Base-by-base conservation (phyloP, 78 protist species). In the Dictyostelium brefeldianum region DNA sequence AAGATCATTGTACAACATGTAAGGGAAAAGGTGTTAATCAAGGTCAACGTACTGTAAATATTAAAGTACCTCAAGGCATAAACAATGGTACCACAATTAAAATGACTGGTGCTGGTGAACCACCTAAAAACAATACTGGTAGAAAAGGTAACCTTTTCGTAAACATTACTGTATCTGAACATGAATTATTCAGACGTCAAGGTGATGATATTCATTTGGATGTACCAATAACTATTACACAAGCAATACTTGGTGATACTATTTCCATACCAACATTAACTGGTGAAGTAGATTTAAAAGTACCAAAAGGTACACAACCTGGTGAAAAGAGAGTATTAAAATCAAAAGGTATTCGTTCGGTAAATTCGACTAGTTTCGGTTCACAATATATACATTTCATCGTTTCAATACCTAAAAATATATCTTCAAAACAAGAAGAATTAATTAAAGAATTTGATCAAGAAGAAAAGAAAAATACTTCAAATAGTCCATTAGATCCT, bases 221-320 rank as follows among this genome's bases (percentile, higher is more conserved):
- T n/a, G 92, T 70, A 47, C 97, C 97, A 18, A 78, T 97, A 64
- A 59, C 96, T 2, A 25, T 97, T 4, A n/a, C 95, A 8, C 92
- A 89, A 36, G 98, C 98, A 0, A 81, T 97, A 12, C 79, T 95
- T 46, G 98, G 98, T 57, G 96, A 59, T 11, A 71, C 73, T 0
- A 51, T 96, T 17, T 6, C 59, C n/a, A 71, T 97, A 8, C 96
- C 97, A 50, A 97, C 97, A 1, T 48, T 97, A 18, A 27, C 89
- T 5, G 96, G 97, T 50, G 92, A 97, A 18, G 94, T 81, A 2
- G 83, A 67, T 20, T 53, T 94, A 14, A 80, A 81, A 62, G 95
- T 97, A 27, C 82, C 98, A 14, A 51, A 90, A 17, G 97, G 98
- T 3, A 96, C 97, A 22, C 97, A 97, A 62, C 97, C 97, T 41